phyloP scores from a whole-genome alignment of 495 filamentous ascomycete genomes.

The Penicillium arizonense region DNA sequence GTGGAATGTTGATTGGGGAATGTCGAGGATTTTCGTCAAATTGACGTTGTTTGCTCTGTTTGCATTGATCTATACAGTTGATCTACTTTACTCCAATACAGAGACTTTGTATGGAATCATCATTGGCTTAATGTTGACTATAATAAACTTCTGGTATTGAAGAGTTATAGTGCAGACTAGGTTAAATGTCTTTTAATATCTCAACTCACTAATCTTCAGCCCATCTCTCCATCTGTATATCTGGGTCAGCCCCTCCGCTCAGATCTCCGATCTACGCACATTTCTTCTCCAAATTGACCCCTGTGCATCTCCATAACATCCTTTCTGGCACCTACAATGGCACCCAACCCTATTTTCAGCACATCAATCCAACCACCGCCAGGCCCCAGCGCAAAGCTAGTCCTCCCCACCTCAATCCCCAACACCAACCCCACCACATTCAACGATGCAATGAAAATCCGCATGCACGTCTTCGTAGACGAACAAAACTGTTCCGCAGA shows the following conservation, averaged over 20 bases:
- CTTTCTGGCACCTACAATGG: neutral
- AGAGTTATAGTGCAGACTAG: too few relatives aligned
- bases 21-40: constrained; percentile 10
- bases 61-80: constrained; percentile 20
- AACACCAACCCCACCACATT: constrained; percentile 56
- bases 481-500: constrained; percentile 69
- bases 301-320: constrained; percentile 3
- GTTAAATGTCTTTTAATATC: too few relatives aligned
- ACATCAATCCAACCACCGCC: constrained; percentile 27
- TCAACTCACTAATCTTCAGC: too few relatives aligned
- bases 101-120: neutral
- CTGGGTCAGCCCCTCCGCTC: too few relatives aligned
- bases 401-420: constrained; percentile 19
- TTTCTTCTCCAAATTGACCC: neutral
- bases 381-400: constrained; percentile 10
- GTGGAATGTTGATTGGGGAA: neutral
- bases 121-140: neutral
- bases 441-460: constrained; percentile 74
- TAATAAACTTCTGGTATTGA: too few relatives aligned
- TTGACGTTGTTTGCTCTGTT: constrained; percentile 19
- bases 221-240: too few relatives aligned
- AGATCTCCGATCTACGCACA: neutral
- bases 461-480: constrained; percentile 70
- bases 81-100: neutral
- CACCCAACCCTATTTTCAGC: constrained; percentile 9